Base-by-base conservation (phyloP, 129 eudicot species). In the Artemisia argyi region DNA sequence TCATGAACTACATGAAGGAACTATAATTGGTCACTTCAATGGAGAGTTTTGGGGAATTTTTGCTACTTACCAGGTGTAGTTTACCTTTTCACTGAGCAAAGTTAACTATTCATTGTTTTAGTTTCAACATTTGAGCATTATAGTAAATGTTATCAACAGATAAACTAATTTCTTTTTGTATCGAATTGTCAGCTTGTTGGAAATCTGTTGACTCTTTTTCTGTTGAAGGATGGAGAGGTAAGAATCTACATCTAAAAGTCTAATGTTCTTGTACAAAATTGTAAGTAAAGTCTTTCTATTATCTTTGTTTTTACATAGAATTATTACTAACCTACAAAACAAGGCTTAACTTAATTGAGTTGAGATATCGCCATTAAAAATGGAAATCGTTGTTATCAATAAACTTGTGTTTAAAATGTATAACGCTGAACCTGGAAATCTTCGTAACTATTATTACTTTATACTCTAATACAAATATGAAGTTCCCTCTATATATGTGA, bases 11-110 rank as follows among this genome's bases (percentile, higher is more conserved):
- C 96, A 86, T 73, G 97, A 90, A 75, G 99, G 90, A 66, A 82
- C 91, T 52, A 86, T 90, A 24, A 88, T 94, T 22, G 99, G 99
- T 32, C 79, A 90, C 66, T 94, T 90, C 59, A 90, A 94, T 85
- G 99, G 99, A 80, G 89, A 80, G 48, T 94, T 94, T 84, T 94
- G 93, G 91, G 99, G 88, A 61, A 79, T 94, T 77, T 94, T 88
- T 81, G 99, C 99, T 53, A 50, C 76, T 58, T 94, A 94, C 72
- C 99, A 90, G 96, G 99, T 94, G 47, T 32, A 71, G 50, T 18
- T 15, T 49, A 22, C 24, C 12, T 26, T 78, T 70, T 66, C 44
- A 58, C 42, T 59, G 42, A 48, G 46, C 51, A 70, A 66, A 16
- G 24, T 69, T 78, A 53, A 44, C 61, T 62, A 28, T 14, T 44